Percentiles rank a stretch among this genome's conserved stretches.
These are phyloP conservation scores for Encephalitozoon hellem DNA, from an alignment of 371 early-diverging fungal species.

Conservation along the genomic window DNA sequence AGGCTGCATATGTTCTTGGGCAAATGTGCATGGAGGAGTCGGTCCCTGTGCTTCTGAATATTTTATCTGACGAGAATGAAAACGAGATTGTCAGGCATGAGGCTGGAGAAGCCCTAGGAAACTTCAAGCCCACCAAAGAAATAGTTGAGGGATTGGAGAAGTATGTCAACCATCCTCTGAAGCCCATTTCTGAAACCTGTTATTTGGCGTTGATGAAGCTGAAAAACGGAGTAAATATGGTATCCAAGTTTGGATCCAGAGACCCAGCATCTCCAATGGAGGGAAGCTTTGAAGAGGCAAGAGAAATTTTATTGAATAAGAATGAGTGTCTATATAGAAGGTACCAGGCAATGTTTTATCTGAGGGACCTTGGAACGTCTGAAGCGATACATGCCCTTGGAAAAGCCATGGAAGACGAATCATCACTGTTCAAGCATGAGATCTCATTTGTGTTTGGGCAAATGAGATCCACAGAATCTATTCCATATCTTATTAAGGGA, in stretches of 20 bases:
- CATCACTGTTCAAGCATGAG: slow-evolving; percentile 89
- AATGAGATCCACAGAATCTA: slow-evolving; percentile 77
- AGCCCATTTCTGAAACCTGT: slow-evolving; percentile 71
- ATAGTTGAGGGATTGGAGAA: slow-evolving; percentile 30
- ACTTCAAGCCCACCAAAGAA: slow-evolving; percentile 32
- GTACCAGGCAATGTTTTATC: slow-evolving; percentile 92
- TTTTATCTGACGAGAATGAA: slow-evolving; percentile 67
- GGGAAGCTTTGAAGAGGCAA: slow-evolving; percentile 76
- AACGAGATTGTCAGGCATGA: slow-evolving; percentile 96
- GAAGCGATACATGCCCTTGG: slow-evolving; percentile 77
- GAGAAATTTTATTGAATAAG: slow-evolving; percentile 66
- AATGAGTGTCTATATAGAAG: slow-evolving; percentile 72
- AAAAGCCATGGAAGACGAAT: slow-evolving; percentile 67
- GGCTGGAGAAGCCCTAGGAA: slow-evolving; percentile 62
- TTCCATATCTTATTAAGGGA: slow-evolving; percentile 71
- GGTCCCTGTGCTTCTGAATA: slow-evolving; percentile 65
- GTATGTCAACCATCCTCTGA: slow-evolving; percentile 24
- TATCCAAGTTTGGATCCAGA: slow-evolving; percentile 47
- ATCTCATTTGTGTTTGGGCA: slow-evolving; percentile 94
- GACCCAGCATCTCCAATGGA: slow-evolving; percentile 62
- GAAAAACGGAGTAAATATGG: slow-evolving; percentile 57
- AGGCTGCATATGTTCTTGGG: slow-evolving; percentile 92
- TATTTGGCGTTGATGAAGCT: slow-evolving; percentile 74
- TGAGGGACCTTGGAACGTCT: slow-evolving; percentile 71
- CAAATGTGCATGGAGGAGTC: slow-evolving; percentile 78